These are phyloP conservation scores for Elymus sibiricus DNA, from an alignment of 176 grass and related monocot species.

Conservation along the genomic window DNA sequence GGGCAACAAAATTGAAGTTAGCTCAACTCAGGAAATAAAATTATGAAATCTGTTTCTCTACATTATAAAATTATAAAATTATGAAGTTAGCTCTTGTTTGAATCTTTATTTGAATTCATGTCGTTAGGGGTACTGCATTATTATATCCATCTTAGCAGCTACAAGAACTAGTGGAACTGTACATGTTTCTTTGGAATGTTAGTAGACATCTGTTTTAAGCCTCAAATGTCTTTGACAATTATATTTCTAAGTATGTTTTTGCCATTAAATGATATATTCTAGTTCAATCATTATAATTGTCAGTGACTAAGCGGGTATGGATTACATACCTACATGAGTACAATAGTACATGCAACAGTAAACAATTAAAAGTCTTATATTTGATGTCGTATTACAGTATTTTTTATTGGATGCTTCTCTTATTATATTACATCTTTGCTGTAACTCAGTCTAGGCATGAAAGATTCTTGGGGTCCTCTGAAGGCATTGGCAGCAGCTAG, in stretches of 20 bases:
- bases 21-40: neutral
- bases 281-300: neutral
- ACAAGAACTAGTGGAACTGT: neutral
- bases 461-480: conserved; percentile 98
- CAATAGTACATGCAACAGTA: neutral
- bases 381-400: conserved; percentile 4
- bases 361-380: neutral
- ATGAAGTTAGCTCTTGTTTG: neutral
- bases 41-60: conserved; percentile 1
- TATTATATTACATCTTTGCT: conserved; percentile 24
- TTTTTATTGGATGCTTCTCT: conserved; percentile 23
- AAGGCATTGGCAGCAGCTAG: conserved; percentile 83
- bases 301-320: neutral
- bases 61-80: too few species aligned
- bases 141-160: neutral
- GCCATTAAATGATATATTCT: neutral
- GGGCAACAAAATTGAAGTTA: neutral
- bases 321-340: neutral
- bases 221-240: neutral
- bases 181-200: neutral
- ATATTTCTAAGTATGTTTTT: neutral
- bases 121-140: neutral
- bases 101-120: neutral
- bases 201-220: conserved; percentile 6
- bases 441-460: conserved; percentile 89